Percentiles rank a stretch among this genome's conserved stretches.
Conservation (phyloP, 1,139 yeast genomes). For the Yamadazyma triangularis region DNA sequence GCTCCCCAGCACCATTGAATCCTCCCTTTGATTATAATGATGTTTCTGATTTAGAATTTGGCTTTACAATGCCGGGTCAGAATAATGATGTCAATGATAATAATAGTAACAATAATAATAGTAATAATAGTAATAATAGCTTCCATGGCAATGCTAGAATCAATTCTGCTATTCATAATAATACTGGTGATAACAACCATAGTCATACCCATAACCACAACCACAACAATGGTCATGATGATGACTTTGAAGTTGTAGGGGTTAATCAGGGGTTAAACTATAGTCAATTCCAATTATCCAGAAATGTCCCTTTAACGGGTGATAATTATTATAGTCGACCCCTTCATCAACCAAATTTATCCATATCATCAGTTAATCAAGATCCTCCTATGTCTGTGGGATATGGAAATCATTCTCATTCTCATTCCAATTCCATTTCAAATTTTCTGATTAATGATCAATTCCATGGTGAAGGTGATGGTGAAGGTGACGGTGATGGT, state of each 20-base stretch:
- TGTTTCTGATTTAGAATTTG: conserved; percentile 7
- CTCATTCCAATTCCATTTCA: background rate
- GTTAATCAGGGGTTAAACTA: background rate
- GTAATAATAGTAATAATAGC: background rate
- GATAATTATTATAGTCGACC: conserved; percentile 11
- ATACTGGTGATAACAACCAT: too few relatives aligned
- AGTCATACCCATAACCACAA: background rate
- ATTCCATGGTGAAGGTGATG: background rate
- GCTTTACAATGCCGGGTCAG: conserved; percentile 7
- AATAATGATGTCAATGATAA: background rate
- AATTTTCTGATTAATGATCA: too few relatives aligned
- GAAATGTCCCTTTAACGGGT: conserved; percentile 8
- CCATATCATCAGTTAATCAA: conserved; percentile 10
- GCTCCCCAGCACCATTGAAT: conserved; percentile 37
- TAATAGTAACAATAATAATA: background rate
- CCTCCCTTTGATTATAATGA: conserved; percentile 21
- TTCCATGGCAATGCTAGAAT: too few relatives aligned
- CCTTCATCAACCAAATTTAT: conserved; percentile 13
- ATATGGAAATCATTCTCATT: background rate
- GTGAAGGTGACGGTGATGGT: background rate
- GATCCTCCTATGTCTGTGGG: background rate
- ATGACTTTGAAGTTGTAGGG: background rate
- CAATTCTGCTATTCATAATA: too few relatives aligned
- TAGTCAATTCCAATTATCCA: background rate
- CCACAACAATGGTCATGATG: conserved; percentile 1